These are phyloP conservation scores for Scutellaria minor DNA, from an alignment of 257 asterid genomes.

Conservation along the genomic window DNA sequence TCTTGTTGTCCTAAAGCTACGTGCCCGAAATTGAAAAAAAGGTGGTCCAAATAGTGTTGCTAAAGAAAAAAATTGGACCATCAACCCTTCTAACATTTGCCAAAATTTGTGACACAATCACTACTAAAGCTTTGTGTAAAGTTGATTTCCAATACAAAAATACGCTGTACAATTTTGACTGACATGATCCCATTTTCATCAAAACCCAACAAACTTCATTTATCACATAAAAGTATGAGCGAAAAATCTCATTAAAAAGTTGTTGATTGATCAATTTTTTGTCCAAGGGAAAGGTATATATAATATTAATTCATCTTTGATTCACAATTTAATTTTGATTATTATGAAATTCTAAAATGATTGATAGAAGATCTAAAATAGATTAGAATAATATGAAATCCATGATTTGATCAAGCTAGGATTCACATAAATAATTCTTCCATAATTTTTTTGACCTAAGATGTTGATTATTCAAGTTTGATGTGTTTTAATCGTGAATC, in stretches of 20 bases:
- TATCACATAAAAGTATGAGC: not conserved
- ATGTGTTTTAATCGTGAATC: too few species aligned
- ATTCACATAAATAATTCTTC: too few species aligned
- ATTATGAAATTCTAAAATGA: not conserved
- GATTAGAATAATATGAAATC: too few species aligned
- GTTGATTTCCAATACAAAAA: constrained; percentile 3
- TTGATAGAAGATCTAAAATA: not conserved
- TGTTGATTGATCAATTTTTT: constrained; percentile 17
- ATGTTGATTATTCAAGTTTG: too few species aligned
- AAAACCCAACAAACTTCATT: constrained; percentile 26
- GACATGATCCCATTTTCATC: constrained; percentile 29
- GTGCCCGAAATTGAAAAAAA: not conserved
- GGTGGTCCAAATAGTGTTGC: constrained; percentile 24
- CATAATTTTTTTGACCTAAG: too few species aligned
- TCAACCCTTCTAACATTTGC: not conserved
- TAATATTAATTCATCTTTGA: constrained; percentile 19
- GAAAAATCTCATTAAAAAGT: constrained; percentile 3
- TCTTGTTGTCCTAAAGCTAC: not conserved
- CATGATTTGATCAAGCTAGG: too few species aligned
- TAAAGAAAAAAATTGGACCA: constrained; percentile 19
- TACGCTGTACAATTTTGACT: constrained; percentile 16
- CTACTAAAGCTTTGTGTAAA: not conserved
- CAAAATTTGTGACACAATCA: constrained; percentile 19
- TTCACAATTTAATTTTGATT: constrained; percentile 19
- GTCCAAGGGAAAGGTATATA: constrained; percentile 30